A percentile compares a stretch with the other conserved stretches of the same genome.
These are phyloP conservation scores for Fusarium sp. DNA, from an alignment of 2,329 filamentous ascomycete species.

Conservation along the genomic window DNA sequence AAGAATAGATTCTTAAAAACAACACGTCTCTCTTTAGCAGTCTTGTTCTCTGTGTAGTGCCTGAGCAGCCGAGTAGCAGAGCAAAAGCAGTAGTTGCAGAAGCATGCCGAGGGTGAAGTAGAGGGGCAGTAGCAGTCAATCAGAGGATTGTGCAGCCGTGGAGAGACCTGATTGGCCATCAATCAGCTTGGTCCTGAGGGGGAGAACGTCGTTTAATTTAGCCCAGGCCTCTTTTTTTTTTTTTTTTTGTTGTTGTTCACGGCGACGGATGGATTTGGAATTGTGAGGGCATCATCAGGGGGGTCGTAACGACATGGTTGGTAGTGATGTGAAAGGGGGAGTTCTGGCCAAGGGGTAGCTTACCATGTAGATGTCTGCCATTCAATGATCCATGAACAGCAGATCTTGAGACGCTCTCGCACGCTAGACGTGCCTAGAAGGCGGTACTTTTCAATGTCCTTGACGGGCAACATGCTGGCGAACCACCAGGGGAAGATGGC, in stretches of 20 bases:
- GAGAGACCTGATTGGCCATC: slow-evolving; percentile 44
- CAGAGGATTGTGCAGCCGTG: slow-evolving; percentile 46
- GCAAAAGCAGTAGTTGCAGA: slow-evolving; percentile 27
- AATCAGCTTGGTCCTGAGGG: slow-evolving; percentile 43
- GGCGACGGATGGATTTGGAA: slow-evolving; percentile 9
- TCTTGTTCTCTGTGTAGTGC: slow-evolving; percentile 15
- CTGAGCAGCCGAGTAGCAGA: slow-evolving; percentile 24
- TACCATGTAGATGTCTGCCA: slow-evolving; percentile 76
- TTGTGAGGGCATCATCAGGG: neutral
- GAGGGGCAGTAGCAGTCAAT: slow-evolving; percentile 30
- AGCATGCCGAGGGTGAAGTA: slow-evolving; percentile 33
- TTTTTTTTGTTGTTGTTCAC: neutral
- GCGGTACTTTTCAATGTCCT: slow-evolving; percentile 79
- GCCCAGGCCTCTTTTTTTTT: slow-evolving; percentile 21
- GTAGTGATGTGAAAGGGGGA: neutral
- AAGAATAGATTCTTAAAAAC: slow-evolving; percentile 3
- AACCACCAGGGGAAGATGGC: slow-evolving; percentile 90
- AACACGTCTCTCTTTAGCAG: slow-evolving; percentile 9
- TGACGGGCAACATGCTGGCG: slow-evolving; percentile 78
- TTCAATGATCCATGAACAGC: slow-evolving; percentile 77
- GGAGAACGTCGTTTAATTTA: slow-evolving; percentile 30
- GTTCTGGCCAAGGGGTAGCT: slow-evolving; percentile 48
- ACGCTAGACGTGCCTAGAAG: slow-evolving; percentile 78
- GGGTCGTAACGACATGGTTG: neutral
- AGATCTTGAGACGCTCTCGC: slow-evolving; percentile 81